Evolutionary conservation across 2,329 filamentous ascomycete species (phyloP), one percentile per base, ranked within the genome.

Genomic region (Pleurostoma richardsiae): DNA sequence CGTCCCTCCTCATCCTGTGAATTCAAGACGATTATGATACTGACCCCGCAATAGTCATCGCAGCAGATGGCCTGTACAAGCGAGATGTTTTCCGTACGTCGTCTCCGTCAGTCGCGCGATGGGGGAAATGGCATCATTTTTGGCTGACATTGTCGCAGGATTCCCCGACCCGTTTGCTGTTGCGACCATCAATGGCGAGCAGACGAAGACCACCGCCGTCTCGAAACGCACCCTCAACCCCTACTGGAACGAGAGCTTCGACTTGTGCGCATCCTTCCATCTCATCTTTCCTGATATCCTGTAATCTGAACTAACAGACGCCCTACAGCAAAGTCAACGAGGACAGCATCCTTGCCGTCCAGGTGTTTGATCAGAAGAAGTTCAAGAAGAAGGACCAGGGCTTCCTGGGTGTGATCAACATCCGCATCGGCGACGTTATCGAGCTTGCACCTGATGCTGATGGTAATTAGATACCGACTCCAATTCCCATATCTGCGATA

Each of bases 371-470:
- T 69, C 94, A 99, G 71, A 96, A 96, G 76, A 99, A 99, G 73
- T 99, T 99, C 74, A 99, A 99, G 79, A 99, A 99, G 82, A 99
- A 97, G 90, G 94, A 99, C 59, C 94, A 99, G 67, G 94, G 94
- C 6, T 99, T 99, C 64, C 77, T 99, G 5, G 94, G 94, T 48
- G 94, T 99, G 46, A 96, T 99, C 62, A 99, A 99, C 66, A 87
- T 99, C 59, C 86, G 91, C 49, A 86, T 99, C 56, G 94, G 94
- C 59, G 91, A 95, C 76, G 87, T 94, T 38, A 90, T 99, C 57
- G 92, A 96, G 64, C 74, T 99, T 54, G 85, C 88, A 53, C 82
- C 89, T 49, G 90, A 91, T 48, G 88, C 90, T 54, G 94, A 97
- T 73, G 92, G 94, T 97, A 77, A 27, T 19, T 29, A 8, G 38